Percentiles rank a stretch among this genome's conserved stretches.
These are phyloP conservation scores for Neocucurbitaria cava DNA, from an alignment of 2,329 filamentous ascomycete species.

Conservation along the genomic window DNA sequence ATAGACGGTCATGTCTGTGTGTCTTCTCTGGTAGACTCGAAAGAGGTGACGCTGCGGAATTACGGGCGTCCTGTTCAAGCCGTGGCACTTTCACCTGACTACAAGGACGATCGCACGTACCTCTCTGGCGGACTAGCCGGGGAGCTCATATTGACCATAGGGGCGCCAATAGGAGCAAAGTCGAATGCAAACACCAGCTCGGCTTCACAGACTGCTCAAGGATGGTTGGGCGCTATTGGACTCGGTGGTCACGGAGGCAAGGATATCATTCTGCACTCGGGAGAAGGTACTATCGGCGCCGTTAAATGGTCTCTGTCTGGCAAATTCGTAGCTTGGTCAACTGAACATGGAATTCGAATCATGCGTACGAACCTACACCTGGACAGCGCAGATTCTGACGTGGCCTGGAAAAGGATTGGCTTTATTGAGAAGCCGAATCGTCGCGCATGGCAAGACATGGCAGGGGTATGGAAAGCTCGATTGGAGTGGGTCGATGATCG, in stretches of 20 bases:
- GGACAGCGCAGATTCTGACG: constrained; percentile 76
- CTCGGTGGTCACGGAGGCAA: constrained; percentile 79
- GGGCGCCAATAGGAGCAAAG: constrained; percentile 78
- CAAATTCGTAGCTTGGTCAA: constrained; percentile 92
- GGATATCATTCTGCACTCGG: constrained; percentile 86
- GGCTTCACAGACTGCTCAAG: constrained; percentile 82
- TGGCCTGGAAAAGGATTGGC: constrained; percentile 92
- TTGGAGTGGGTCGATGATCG: constrained; percentile 93
- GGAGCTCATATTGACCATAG: constrained; percentile 83
- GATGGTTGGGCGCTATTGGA: constrained; percentile 90
- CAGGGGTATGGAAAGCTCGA: constrained; percentile 89
- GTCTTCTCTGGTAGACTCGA: constrained; percentile 82
- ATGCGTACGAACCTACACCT: constrained; percentile 90
- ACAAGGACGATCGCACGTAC: constrained; percentile 86
- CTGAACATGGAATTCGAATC: constrained; percentile 96
- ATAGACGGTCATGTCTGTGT: constrained; percentile 96
- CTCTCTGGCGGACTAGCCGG: constrained; percentile 90
- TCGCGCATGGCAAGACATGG: constrained; percentile 94
- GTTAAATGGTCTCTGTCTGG: constrained; percentile 96
- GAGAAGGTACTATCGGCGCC: constrained; percentile 87
- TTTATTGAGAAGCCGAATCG: constrained; percentile 89
- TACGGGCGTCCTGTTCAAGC: constrained; percentile 92
- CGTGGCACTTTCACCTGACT: constrained; percentile 93
- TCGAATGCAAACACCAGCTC: constrained; percentile 86
- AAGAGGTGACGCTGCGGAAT: constrained; percentile 89